Evolutionary conservation across 371 early-diverging fungal species (phyloP), one percentile per base, ranked within the genome.

Genomic region (Saksenaea vasiformis): DNA sequence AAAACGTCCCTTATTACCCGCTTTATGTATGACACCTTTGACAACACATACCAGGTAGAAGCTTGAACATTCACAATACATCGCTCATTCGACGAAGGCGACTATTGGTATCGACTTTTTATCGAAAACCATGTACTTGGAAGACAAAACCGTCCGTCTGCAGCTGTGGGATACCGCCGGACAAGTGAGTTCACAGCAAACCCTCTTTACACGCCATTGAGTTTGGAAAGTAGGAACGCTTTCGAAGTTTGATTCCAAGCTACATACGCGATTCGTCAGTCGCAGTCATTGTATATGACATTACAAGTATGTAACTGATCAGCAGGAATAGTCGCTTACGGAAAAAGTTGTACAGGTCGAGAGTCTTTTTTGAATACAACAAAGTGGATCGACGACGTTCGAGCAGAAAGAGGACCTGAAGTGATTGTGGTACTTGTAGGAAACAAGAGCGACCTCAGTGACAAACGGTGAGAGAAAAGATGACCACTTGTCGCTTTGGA

Each of bases 111-210:
- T 99, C 64, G 99, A 99, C 80, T 99, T 99, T 78, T 76, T 99
- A 67, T 95, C 95, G 41, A 99, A 99, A 84, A 99, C 99, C 17
- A 95, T 99, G 92, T 93, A 95, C 72, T 79, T 99, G 56, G 98
- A 97, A 67, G 97, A 96, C 76, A 90, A 95, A 56, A 97, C 96
- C 15, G 93, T 98, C 19, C 91, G 99, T 55, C 86, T 99, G 57
- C 99, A 99, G 83, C 88, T 99, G 61, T 99, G 99, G 99, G 99
- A 99, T 78, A 99, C 99, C 10, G 99, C 99, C 41, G 99, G 99
- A 24, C 99, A 99, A 87, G 96, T 96, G 86, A 67, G 74, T 37
- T 13, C 15, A 35, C 3, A 47, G n/a, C 44, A 44, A n/a, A 11
- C 7, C 11, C 22, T 47, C 22, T 47, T 22, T 47, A 19, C 22